phyloP scores from a whole-genome alignment of 139 green algal species.

The Mesotaenium endlicherianum region DNA sequence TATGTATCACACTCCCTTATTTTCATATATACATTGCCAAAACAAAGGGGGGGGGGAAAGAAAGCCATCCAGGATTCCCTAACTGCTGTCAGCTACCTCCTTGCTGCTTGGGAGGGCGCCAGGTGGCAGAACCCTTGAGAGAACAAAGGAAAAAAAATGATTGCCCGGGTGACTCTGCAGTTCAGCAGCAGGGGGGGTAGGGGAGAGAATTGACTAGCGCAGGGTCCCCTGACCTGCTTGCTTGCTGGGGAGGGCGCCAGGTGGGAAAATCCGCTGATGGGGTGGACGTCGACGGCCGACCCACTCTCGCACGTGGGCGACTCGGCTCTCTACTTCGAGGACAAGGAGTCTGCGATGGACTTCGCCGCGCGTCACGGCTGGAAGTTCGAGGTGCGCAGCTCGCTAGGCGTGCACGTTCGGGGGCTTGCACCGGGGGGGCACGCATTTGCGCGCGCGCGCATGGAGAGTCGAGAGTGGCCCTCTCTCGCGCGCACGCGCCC shows the following conservation, averaged over 20 bases:
- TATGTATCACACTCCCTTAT: background rate
- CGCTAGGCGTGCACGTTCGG: no score
- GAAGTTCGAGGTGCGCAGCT: conserved; percentile 69
- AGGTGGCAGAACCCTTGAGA: no score
- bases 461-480: no score
- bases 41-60: background rate
- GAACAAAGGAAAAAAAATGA: background rate
- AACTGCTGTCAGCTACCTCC: background rate
- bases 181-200: no score
- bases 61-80: background rate
- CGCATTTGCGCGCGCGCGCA: no score
- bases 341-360: conserved; percentile 72
- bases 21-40: background rate
- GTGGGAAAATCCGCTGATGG: conserved; percentile 95
- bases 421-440: no score
- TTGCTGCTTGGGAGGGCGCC: background rate
- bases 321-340: conserved; percentile 57
- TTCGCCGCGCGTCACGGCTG: conserved; percentile 68
- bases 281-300: conserved; percentile 94
- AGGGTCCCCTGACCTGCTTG: no score
- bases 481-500: no score
- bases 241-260: conserved; percentile 3
- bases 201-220: background rate
- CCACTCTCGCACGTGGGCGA: conserved; percentile 50
- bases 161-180: background rate